Evolutionary conservation across 768 basidiomycete genomes (phyloP), one percentile per base, ranked within the genome.

Genomic region (Termitomyces heimii): DNA sequence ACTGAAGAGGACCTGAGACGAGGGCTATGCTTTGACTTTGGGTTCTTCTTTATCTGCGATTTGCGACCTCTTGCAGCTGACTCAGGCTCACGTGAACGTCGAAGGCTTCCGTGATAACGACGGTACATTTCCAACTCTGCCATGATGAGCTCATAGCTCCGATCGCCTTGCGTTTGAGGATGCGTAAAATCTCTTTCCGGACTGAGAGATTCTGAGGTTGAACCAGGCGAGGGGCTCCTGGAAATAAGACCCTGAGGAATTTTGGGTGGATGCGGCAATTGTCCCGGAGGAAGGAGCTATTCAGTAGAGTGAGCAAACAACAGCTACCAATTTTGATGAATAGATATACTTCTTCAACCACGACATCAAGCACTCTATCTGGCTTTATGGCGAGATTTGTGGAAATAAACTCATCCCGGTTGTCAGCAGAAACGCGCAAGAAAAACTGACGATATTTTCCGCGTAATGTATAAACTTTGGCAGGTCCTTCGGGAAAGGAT

Each of bases 371-470:
- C 0, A 84, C 85, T 60, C 80, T 75, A 26, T 85, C 76, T 37
- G 73, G 70, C 26, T 76, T 71, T 16, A 89, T 73, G 16, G 77
- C 73, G 16, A 90, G 71, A 63, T 88, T 83, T n/a, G 82, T 80
- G 4, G 81, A 74, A 26, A 73, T 73, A 58, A 71, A 80, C 20
- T 82, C 75, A 50, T 81, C 76, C 28, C 69, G 71, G 62, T 83
- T 81, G 32, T 81, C 75, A 31, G 75, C 73, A 9, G 79, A 74
- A 28, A 89, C 77, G 31, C 85, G 81, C 64, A 89, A 74, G 63
- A 90, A 82, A 53, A 83, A 76, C 63, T 90, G 88, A 51, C 82
- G 77, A 67, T 84, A 89, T 70, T 80, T 81, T 31, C 86, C 86
- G 28, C 88, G 81, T 67, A 82, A 71, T 2, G 82, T 82, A 61